Evolutionary conservation across 2,329 filamentous ascomycete species (phyloP).

Genomic region (Ciborinia camelliae): DNA sequence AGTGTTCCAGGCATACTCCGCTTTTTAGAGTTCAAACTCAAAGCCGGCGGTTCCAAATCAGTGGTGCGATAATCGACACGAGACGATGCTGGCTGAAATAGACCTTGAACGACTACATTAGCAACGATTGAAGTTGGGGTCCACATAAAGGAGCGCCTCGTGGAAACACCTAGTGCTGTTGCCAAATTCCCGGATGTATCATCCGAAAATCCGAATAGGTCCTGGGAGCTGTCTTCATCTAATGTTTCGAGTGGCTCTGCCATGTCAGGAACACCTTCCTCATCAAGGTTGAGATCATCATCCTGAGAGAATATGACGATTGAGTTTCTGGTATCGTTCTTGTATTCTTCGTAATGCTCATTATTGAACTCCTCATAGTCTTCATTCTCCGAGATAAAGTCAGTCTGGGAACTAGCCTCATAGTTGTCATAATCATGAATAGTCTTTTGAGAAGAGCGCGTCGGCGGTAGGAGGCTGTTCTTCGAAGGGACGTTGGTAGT

Average conservation of each 20-base stretch:
- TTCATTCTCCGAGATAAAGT: slow-evolving; percentile 22
- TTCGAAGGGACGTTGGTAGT: slow-evolving; percentile 51
- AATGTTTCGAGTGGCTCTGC: not conserved
- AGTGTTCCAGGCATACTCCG: slow-evolving; percentile 20
- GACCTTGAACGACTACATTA: slow-evolving; percentile 18
- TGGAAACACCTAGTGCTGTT: not conserved
- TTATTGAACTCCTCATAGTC: slow-evolving; percentile 6
- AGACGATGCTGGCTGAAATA: slow-evolving; percentile 24
- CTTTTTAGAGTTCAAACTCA: slow-evolving; percentile 30
- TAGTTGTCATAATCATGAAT: slow-evolving; percentile 27
- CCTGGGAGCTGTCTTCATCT: not conserved
- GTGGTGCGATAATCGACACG: slow-evolving; percentile 27
- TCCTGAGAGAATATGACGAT: slow-evolving; percentile 13
- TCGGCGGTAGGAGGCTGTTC: slow-evolving; percentile 46
- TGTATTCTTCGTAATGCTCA: not conserved
- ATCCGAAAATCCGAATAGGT: not conserved
- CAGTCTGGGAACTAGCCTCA: slow-evolving; percentile 22
- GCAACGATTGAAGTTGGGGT: not conserved
- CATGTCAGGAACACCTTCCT: slow-evolving; percentile 8
- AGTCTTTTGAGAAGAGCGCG: slow-evolving; percentile 6
- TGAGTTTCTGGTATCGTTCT: not conserved
- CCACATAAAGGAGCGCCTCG: slow-evolving; percentile 24
- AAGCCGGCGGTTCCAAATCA: slow-evolving; percentile 28
- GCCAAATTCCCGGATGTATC: not conserved
- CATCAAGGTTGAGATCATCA: not conserved